Evolutionary conservation across 306 rosid genomes (phyloP), one percentile per base, ranked within the genome.

Genomic region (Cercis canadensis): DNA sequence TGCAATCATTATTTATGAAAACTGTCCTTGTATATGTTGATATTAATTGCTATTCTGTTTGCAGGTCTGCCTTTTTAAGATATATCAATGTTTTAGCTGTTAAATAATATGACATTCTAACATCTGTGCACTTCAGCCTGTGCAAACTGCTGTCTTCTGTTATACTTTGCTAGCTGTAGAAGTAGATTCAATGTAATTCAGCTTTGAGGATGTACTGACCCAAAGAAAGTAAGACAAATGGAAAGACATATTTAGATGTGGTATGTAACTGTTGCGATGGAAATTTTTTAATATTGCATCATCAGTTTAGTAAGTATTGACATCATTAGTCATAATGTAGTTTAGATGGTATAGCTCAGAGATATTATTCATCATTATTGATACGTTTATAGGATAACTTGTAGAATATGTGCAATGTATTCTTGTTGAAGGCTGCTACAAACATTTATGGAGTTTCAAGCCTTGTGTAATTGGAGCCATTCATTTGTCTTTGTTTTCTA

Each of bases 141-240:
- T 69, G 64, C n/a, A 70, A 57, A 59, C 59, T 46, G 75, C 50
- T 11, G 34, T 19, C 59, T 58, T 58, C 50, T 58, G 46, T 58
- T 18, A 44, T 70, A 57, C 57, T n/a, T 24, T 43, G 15, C 17
- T 6, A 7, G 61, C 21, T 43, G 24, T 10, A 61, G 17, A 53
- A 44, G 45, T 59, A 52, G 37, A 51, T 51, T 68, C 18, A 0
- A 34, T 59, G 19, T 43, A 44, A 32, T 17, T 74, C 49, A 40
- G 32, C 13, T 54, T 3, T 54, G 12, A 62, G 52, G 36, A 17
- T 44, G 21, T 64, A 54, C 54, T 13, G n/a, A 56, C 29, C 47
- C 21, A 56, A 56, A 13, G 41, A 32, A 74, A 74, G 33, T 31
- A 34, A 46, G 44, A 55, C 51, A 74, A 65, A 44, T 36, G 11